Evolutionary conservation across 108 stramenopile genomes (phyloP).

Genomic region (Cylindrotheca fusiformis): DNA sequence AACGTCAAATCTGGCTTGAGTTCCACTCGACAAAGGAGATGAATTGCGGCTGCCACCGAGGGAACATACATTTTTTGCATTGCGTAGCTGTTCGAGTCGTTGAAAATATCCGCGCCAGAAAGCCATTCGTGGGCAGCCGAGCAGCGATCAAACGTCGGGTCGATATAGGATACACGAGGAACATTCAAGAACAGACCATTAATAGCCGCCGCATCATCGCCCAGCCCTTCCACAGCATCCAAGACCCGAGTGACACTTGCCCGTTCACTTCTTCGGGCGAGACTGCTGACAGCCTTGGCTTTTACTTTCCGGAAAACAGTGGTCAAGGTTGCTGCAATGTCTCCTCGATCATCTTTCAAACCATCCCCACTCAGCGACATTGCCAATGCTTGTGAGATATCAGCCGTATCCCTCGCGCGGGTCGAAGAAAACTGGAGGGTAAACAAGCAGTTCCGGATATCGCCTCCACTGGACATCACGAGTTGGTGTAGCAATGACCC

Average conservation of each 20-base stretch:
- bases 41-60: slow-evolving; percentile 65
- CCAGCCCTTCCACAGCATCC: slow-evolving; percentile 39
- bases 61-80: slow-evolving; percentile 57
- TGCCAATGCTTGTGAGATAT: slow-evolving; percentile 52
- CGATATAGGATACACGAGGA: slow-evolving; percentile 65
- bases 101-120: slow-evolving; percentile 48
- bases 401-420: slow-evolving; percentile 14
- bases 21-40: slow-evolving; percentile 80
- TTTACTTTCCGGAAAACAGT: slow-evolving; percentile 65
- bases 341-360: slow-evolving; percentile 74
- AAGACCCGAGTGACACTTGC: slow-evolving; percentile 17
- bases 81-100: slow-evolving; percentile 30
- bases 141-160: slow-evolving; percentile 79
- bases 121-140: slow-evolving; percentile 65
- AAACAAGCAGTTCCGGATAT: slow-evolving; percentile 90
- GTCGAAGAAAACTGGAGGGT: slow-evolving; percentile 91
- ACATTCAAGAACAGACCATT: slow-evolving; percentile 75
- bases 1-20: slow-evolving; percentile 62
- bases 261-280: background rate
- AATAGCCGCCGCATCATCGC: slow-evolving; percentile 64
- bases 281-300: slow-evolving; percentile 4
- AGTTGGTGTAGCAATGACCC: slow-evolving; percentile 63
- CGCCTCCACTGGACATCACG: slow-evolving; percentile 66
- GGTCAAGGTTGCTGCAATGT: slow-evolving; percentile 55
- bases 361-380: slow-evolving; percentile 59